phyloP scores from a whole-genome alignment of 2,329 filamentous ascomycete genomes.

The Orbilia brochopaga region DNA sequence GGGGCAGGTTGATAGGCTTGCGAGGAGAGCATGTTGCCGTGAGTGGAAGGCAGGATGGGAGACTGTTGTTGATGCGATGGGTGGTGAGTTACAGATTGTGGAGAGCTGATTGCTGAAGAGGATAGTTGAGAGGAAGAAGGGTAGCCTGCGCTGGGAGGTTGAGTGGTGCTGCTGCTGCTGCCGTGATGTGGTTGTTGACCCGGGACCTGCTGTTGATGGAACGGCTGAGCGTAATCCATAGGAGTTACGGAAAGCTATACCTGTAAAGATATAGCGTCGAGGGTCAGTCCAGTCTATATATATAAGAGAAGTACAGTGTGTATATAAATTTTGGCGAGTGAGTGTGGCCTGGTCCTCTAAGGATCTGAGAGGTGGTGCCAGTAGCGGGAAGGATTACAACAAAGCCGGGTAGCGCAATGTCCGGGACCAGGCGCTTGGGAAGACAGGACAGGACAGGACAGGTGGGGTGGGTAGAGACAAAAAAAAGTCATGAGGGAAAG shows the following conservation, averaged over 20 bases:
- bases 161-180: constrained; percentile 41
- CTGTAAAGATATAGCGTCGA: constrained; percentile 47
- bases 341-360: constrained; percentile 13
- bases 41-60: constrained; percentile 34
- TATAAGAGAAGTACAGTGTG: constrained; percentile 4
- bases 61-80: constrained; percentile 49
- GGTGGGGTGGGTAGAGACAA: constrained; percentile 15
- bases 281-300: constrained; percentile 46
- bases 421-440: constrained; percentile 30
- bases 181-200: constrained; percentile 49
- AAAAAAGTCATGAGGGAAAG: constrained; percentile 47
- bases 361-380: constrained; percentile 44
- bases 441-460: constrained; percentile 12
- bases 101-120: constrained; percentile 40
- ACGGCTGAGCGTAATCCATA: constrained; percentile 52
- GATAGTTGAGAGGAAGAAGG: constrained; percentile 43
- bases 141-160: constrained; percentile 42
- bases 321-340: not conserved
- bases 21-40: constrained; percentile 46
- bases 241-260: constrained; percentile 52
- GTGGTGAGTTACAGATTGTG: constrained; percentile 49
- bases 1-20: constrained; percentile 47
- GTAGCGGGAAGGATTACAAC: constrained; percentile 34
- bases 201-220: constrained; percentile 51
- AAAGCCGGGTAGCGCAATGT: constrained; percentile 44